Base-by-base conservation (phyloP, 148 eudicot genomes). In the Diospyros kaki region DNA sequence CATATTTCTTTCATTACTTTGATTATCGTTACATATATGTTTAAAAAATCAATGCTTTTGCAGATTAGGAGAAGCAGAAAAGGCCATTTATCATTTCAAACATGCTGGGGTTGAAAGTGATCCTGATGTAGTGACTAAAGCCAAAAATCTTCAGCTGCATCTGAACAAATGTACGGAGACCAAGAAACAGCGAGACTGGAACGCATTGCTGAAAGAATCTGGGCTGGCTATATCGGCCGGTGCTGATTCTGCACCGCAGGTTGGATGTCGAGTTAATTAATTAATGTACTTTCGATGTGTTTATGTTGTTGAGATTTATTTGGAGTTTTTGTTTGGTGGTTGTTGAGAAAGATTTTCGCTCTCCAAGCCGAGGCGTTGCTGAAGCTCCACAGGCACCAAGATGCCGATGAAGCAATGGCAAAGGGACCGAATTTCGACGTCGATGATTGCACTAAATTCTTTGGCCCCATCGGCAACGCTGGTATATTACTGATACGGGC, bases 31-130 rank as follows among this genome's bases (percentile, higher is more conserved):
- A 28, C 28, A 28, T 28, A 28, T 28, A 28, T 28, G 28, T 28
- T 28, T 28, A 28, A 28, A 28, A 28, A 28, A 28, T 28, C 28
- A 28, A 54, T 50, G 62, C 15, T 58, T 73, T 53, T 70, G 48
- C 85, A 94, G 98, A 90, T 90, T 94, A 75, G 98, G 99, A 81
- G 98, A 95, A 73, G 81, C 88, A 52, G 97, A 95, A 46, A 93
- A 89, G 82, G 93, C 93, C 11, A 44, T 82, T 70, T 77, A 87
- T 77, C 98, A 95, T 79, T 91, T 77, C 81, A 95, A 87, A 66
- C 89, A 86, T 66, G 90, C 98, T 2, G 98, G 94, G 8, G 81
- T 88, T 9, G 99, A 95, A 67, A 91, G 98, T 1, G 98, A 95
- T 58, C 98, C 98, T 38, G 98, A 95, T 69, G 82, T 81, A 28